phyloP scores from a whole-genome alignment of 208 protist species.

The Tritrichomonas foetus region DNA sequence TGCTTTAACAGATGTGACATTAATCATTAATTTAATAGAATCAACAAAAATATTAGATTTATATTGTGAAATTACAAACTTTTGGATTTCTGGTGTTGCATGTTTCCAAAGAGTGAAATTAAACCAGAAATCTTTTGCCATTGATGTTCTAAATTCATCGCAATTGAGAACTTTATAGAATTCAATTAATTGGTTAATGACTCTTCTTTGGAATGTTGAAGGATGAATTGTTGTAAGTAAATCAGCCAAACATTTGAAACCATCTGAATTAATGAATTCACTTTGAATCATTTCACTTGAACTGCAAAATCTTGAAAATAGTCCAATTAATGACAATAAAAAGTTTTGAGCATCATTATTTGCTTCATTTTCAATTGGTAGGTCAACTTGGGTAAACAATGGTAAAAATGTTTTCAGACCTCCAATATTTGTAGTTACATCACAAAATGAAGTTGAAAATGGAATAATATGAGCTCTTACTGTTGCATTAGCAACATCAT shows the following conservation, averaged over 20 bases:
- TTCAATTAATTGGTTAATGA: not conserved
- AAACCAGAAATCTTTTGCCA: not conserved
- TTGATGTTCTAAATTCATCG: not conserved
- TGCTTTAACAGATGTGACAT: not conserved
- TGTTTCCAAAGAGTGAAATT: not conserved
- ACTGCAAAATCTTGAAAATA: not conserved
- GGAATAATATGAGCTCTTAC: slow-evolving; percentile 14
- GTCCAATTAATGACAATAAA: not conserved
- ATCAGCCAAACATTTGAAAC: not conserved
- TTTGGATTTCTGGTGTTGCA: not conserved
- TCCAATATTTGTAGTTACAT: slow-evolving; percentile 19
- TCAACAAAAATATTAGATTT: not conserved
- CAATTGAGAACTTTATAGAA: not conserved
- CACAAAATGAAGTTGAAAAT: slow-evolving; percentile 3
- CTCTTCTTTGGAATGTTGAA: not conserved
- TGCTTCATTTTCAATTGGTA: not conserved
- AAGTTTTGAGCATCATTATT: not conserved
- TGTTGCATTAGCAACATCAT: not conserved
- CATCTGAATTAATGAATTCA: not conserved
- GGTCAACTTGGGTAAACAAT: not conserved
- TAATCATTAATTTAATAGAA: not conserved
- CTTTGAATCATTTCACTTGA: not conserved
- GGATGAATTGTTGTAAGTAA: not conserved
- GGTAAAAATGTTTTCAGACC: slow-evolving; percentile 18
- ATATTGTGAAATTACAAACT: not conserved